Percentiles rank a stretch among this genome's conserved stretches.
phyloP scores from a whole-genome alignment of 257 asterid species.

The Nicotiana attenuata region DNA sequence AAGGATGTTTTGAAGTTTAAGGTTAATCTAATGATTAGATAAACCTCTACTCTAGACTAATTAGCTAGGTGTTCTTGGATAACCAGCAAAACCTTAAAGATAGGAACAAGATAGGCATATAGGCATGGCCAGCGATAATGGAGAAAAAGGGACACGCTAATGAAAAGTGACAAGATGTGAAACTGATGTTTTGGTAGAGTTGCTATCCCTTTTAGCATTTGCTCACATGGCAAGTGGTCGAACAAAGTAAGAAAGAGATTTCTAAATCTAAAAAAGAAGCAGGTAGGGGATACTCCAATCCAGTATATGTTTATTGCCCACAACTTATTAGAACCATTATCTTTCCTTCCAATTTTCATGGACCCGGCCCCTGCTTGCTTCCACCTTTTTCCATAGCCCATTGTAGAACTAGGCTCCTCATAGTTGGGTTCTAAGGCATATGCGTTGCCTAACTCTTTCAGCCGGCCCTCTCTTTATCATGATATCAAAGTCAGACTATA shows the following conservation, averaged over 20 bases:
- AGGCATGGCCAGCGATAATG: background rate
- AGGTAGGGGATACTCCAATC: background rate
- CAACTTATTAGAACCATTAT: constrained; percentile 1
- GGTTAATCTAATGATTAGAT: background rate
- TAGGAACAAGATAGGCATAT: background rate
- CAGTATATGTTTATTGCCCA: background rate
- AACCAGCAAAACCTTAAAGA: background rate
- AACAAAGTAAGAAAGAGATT: background rate
- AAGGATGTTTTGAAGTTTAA: background rate
- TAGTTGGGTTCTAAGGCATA: too few species aligned
- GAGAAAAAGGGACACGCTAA: background rate
- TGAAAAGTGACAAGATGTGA: constrained; percentile 1
- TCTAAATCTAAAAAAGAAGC: background rate
- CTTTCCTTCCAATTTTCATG: constrained; percentile 5
- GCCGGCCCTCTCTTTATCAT: too few species aligned
- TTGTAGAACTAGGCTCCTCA: too few species aligned
- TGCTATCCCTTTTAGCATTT: constrained; percentile 6
- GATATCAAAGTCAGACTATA: too few species aligned
- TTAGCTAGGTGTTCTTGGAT: background rate
- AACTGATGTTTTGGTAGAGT: constrained; percentile 5
- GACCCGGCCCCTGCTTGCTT: background rate
- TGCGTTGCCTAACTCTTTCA: too few species aligned
- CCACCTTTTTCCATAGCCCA: too few species aligned
- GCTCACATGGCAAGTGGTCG: constrained; percentile 15
- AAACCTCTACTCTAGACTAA: background rate